These are phyloP conservation scores for Coniochaeta pulveracea DNA, from an alignment of 2,329 filamentous ascomycete genomes.

Conservation along the genomic window DNA sequence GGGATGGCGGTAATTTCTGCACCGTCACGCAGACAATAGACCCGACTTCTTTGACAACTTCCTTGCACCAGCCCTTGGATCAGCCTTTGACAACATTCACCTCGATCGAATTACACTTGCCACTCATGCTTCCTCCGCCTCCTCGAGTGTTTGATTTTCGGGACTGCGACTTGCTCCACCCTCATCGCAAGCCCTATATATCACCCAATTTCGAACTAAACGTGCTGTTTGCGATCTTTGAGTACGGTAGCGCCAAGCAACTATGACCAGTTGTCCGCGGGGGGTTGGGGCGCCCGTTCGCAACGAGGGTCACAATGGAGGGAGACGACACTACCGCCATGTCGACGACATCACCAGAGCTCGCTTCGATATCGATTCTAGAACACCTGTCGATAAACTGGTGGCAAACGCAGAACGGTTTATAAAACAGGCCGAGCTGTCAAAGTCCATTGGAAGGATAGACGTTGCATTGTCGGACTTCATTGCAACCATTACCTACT, in stretches of 20 bases:
- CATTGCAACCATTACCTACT: constrained; percentile 68
- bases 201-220: not conserved
- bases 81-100: too few species aligned
- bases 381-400: constrained; percentile 40
- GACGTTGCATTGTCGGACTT: constrained; percentile 78
- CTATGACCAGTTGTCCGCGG: not conserved
- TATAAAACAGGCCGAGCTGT: constrained; percentile 48
- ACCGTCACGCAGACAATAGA: too few species aligned
- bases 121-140: constrained; percentile 5
- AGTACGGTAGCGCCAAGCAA: not conserved
- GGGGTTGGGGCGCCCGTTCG: not conserved
- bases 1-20: too few species aligned
- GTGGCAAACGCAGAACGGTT: constrained; percentile 40
- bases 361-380: constrained; percentile 31
- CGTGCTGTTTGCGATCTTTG: not conserved
- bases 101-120: too few species aligned
- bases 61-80: too few species aligned
- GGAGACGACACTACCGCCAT: constrained; percentile 39
- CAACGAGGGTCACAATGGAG: too few species aligned
- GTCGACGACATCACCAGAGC: constrained; percentile 40
- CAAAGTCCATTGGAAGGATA: constrained; percentile 51
- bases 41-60: too few species aligned
- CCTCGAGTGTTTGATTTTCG: too few species aligned
- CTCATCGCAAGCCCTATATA: not conserved
- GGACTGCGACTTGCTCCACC: not conserved